Base-by-base conservation (phyloP, 805 yeast species). In the Grigorovia humatica region DNA sequence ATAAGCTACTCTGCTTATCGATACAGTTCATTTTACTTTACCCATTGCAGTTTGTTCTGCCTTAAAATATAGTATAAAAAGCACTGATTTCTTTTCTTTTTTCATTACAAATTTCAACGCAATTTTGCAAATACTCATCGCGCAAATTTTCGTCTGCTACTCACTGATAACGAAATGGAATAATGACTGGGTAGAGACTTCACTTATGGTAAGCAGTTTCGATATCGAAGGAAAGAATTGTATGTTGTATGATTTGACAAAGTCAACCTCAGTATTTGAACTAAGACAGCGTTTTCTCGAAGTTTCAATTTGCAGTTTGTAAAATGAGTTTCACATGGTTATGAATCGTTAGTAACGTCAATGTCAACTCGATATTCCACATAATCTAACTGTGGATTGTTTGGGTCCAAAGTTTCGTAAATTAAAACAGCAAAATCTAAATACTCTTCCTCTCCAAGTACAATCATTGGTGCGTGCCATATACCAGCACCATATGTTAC, bases 381-480 rank as follows among this genome's bases (percentile, higher is more conserved):
- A 60, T 93, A 84, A 60, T 89, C 96, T 57, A 53, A 51, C 43
- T 59, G 60, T 2, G 65, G 66, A 1, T 85, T 95, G 1, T 78
- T 78, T 0, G 82, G 73, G 6, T 85, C 82, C 1, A 88, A 91
- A 57, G 86, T 87, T 60, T 90, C 97, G 63, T 85, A 85, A 35
- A 88, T 83, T 50, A 89, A 70, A n/a, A 91, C 97, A 2, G 88
- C 90, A 69, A 90, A 91, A 62, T 91, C 96, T 13, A 83, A 69
- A 4, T 71, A 70, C 27, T 56, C 57, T 23, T 48, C 52, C 17
- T 77, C 80, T 38, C 82, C 83, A 9, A 88, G 66, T 1, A 88
- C 91, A 20, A 91, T 83, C 98, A 90, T 90, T 2, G 98, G 97
- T 0, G 97, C 96, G 65, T 90, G 98, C 98, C 98, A 90, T 4